Evolutionary conservation across 2,329 filamentous ascomycete species (phyloP), one percentile per base, ranked within the genome.

Genomic region (Eurotiales sp.): DNA sequence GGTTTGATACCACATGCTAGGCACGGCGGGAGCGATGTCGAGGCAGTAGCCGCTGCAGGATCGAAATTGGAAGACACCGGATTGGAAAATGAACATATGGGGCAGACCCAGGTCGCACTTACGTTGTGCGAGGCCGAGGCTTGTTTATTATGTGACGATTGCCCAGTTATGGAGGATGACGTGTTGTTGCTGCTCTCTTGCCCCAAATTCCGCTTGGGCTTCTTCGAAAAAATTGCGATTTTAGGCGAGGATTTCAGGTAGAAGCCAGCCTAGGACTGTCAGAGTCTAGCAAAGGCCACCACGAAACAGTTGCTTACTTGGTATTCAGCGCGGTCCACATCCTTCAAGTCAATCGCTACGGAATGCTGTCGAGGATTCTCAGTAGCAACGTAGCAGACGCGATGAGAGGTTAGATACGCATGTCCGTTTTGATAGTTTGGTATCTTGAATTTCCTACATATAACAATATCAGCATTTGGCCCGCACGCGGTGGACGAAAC

Each of bases 51-150:
- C 2, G 86, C 85, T 1, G 85, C 79, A 0, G 90, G 88, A 62
- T 97, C 92, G 66, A 97, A 97, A 67, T 96, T 96, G 32, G 88
- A 88, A 0, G 93, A 91, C 1, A 96, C 84, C 0, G 89, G 86
- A 63, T 97, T 97, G 8, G 91, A 92, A 65, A 95, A 95, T 59
- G 88, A 92, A 76, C 92, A 97, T 62, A 97, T 97, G 1, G 88
- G 87, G 72, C 92, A 97, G 17, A 97, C 85, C 92, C 92, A 97
- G 3, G 90, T 96, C 5, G 88, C 89, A 54, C 81, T 58, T 44
- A 72, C 70, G 51, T 59, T 72, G 58, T 61, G 66, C 3, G 70
- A 61, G 19, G 71, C 58, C 2, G 67, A 56, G 11, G 64, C 61
- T 29, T 67, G 68, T 19, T 62, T 64, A 46, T 66, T 29, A 11